Conservation (phyloP, 495 filamentous ascomycete species). For the Parathielavia appendiculata region DNA sequence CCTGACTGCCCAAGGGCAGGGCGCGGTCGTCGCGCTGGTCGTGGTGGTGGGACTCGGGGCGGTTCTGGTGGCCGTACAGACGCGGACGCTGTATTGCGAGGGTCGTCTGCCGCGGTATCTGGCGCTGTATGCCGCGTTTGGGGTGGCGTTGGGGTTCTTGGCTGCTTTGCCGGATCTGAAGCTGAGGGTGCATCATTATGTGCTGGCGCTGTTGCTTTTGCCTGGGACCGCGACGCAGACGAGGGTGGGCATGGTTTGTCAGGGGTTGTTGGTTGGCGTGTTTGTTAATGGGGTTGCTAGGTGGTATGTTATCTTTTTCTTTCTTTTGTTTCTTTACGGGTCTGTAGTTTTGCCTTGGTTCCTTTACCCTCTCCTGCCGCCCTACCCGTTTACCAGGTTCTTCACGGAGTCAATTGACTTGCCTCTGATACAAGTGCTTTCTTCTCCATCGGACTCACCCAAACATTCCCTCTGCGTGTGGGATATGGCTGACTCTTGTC, state of each 20-base stretch:
- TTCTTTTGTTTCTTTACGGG: too few species aligned
- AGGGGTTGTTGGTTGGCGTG: conserved; percentile 78
- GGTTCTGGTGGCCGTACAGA: conserved; percentile 58
- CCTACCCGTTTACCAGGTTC: too few species aligned
- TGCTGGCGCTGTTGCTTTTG: conserved; percentile 74
- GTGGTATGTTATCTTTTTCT: conserved; percentile 41
- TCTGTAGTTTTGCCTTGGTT: too few species aligned
- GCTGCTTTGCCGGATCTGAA: conserved; percentile 73
- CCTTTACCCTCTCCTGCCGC: too few species aligned
- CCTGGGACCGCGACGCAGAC: conserved; percentile 84
- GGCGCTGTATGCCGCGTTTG: conserved; percentile 61
- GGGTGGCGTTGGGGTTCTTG: conserved; percentile 55
- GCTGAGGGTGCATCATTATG: conserved; percentile 91
- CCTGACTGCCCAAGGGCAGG: conserved; percentile 68
- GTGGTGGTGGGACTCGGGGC: conserved; percentile 60
- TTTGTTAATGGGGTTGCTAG: conserved; percentile 90
- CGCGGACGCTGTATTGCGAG: conserved; percentile 69
- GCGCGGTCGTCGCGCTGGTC: conserved; percentile 64
- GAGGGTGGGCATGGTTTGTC: conserved; percentile 68
- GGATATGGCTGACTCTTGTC: too few species aligned
- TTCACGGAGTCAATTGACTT: too few species aligned
- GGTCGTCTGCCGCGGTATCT: conserved; percentile 65
- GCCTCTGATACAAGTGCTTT: too few species aligned
- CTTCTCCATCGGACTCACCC: too few species aligned
- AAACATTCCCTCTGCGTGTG: too few species aligned